phyloP scores from a whole-genome alignment of 176 grass and related monocot species.

The Rhynchospora breviuscula region DNA sequence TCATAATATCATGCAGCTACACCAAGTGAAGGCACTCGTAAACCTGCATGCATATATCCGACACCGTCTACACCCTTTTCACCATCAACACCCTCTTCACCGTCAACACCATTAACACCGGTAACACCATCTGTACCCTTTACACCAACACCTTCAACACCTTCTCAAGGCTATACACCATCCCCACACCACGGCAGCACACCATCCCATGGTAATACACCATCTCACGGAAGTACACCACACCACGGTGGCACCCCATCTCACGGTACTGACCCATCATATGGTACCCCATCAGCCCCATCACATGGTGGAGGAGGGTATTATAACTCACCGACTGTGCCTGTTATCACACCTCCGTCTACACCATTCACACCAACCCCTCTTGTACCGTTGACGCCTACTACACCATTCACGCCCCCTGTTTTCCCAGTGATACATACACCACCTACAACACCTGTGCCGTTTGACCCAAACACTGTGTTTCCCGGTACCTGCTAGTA shows the following conservation, averaged over 20 bases:
- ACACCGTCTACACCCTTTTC: neutral
- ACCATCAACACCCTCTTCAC: neutral
- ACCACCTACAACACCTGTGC: constrained; percentile 48
- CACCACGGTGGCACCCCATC: neutral
- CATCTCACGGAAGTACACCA: neutral
- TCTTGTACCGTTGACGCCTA: constrained; percentile 25
- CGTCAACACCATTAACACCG: neutral
- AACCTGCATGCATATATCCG: neutral
- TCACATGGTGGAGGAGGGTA: constrained; percentile 26
- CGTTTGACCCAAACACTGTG: constrained; percentile 58
- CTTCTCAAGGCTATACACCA: neutral
- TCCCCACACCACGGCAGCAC: constrained; percentile 3
- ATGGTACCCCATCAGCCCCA: constrained; percentile 22
- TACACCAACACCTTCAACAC: neutral
- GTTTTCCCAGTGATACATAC: constrained; percentile 40
- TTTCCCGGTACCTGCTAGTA: constrained; percentile 61
- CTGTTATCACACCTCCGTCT: constrained; percentile 24
- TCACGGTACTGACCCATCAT: neutral
- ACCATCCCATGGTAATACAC: neutral
- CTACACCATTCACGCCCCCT: constrained; percentile 24
- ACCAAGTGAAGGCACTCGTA: neutral
- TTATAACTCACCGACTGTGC: constrained; percentile 1
- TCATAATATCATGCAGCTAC: constrained; percentile 18
- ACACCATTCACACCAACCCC: constrained; percentile 17
- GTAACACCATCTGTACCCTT: neutral